Base-by-base conservation (phyloP, 2,329 filamentous ascomycete genomes). In the Fusarium goolgardi region DNA sequence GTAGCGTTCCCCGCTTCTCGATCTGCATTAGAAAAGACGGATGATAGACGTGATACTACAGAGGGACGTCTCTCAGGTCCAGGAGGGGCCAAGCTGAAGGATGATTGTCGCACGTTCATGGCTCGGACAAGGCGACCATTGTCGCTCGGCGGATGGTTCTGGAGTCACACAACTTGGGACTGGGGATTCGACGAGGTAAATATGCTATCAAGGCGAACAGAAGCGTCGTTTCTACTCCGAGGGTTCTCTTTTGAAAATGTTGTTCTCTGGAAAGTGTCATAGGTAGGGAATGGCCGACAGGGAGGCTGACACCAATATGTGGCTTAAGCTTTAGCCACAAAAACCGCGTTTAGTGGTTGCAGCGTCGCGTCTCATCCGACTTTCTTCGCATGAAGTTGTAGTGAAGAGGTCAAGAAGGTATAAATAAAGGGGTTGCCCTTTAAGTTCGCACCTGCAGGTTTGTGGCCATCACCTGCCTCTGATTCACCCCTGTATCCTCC, bases 21-120 rank as follows among this genome's bases (percentile, higher is more conserved):
- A 77, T 93, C 90, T 63, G 83, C 85, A 64, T 81, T 86, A 55
- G 89, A 91, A 58, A 92, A 83, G 35, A 88, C 87, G 63, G 90
- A 90, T 44, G 90, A 89, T 50, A 93, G 82, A 62, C 91, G 86
- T 70, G 88, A 89, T 77, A 81, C 83, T 76, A 90, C 82, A 64
- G 89, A 90, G 41, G 85, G 80, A 75, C 86, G 83, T 62, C 81
- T 82, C 74, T 69, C 63, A 34, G 58, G 84, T 83, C 70, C 59
- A 23, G 69, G 70, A 57, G 78, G 72, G 63, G 68, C 73, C 49
- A 72, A 63, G 55, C 59, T 69, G 77, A 85, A 85, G 63, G 88
- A 87, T 64, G 85, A 79, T 76, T 87, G 80, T 82, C 79, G 79
- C 67, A 81, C 78, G 77, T 78, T 85, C 84, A 86, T 86, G 72